Conservation (phyloP, 441 rosid genomes). For the Populus hybrid region DNA sequence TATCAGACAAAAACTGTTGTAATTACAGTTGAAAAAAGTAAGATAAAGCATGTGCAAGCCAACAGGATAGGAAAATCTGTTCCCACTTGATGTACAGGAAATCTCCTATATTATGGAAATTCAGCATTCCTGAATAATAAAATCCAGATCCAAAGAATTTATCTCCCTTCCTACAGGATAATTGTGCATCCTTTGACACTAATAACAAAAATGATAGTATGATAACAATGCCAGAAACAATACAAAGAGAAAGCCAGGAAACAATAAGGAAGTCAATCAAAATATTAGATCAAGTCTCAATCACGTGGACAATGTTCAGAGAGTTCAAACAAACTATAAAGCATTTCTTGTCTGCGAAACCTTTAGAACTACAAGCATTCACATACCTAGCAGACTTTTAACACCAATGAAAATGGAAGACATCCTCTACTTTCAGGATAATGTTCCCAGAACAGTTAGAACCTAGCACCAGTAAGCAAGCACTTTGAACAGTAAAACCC, state of each 20-base stretch:
- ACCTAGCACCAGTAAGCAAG: not conserved
- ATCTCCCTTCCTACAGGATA: not conserved
- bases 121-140: not conserved
- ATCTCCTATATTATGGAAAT: slow-evolving; percentile 3
- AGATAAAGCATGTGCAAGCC: not conserved
- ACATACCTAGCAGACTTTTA: not conserved
- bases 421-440: not conserved
- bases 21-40: slow-evolving; percentile 7
- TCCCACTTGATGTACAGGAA: not conserved
- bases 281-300: not conserved
- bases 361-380: not conserved
- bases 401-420: no score
- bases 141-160: not conserved
- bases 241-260: not conserved
- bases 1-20: slow-evolving; percentile 23
- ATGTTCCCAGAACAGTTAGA: not conserved
- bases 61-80: not conserved
- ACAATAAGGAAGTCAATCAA: not conserved
- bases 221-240: not conserved
- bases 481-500: not conserved
- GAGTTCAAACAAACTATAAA: not conserved
- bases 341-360: not conserved
- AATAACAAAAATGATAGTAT: not conserved
- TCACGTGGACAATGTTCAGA: not conserved
- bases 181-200: not conserved